Base-by-base conservation (phyloP, 345 rosid genomes). In the Anastatica hierochuntica region DNA sequence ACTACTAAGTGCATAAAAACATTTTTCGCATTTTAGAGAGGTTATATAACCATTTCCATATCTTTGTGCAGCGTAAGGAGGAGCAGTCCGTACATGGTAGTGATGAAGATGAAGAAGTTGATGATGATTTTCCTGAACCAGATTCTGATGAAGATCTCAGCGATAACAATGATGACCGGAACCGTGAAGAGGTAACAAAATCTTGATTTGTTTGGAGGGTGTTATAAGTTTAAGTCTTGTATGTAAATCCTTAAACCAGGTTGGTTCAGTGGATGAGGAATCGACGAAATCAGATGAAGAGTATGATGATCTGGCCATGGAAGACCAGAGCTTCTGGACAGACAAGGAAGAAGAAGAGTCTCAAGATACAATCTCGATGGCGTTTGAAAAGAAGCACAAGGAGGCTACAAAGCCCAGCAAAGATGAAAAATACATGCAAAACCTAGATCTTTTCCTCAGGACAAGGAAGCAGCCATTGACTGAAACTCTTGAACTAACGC, bases 231-330 rank as follows among this genome's bases (percentile, higher is more conserved):
- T n/a, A n/a, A 43, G 13, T 8, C 27, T 18, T 6, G 14, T 27
- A 57, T 63, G 52, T 44, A 29, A 21, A 43, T 43, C 17, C 21
- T 30, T 3, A 31, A 48, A 53, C 39, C 56, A 94, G 95, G 69
- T 85, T 9, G 99, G 99, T 1, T 94, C 97, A 3, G 95, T 94
- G 23, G 99, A 94, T 14, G 99, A 88, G 77, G 92, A 79, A 66
- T 88, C 88, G 1, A 82, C 96, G 10, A 88, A 83, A 53, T 81
- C 94, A 12, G 99, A 94, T 34, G 97, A 94, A 71, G 95, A 94
- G 72, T 94, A 88, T 7, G 95, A 83, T 42, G 99, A 94, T 74
- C 78, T 94, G 43, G 97, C 94, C 33, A 78, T 94, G 97, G 75
- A 56, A 57, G 97, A 94, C 64, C 75, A 71, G 55, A 84, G 86